Evolutionary conservation across 2,329 filamentous ascomycete genomes (phyloP).

Genomic region (Chaetomium sp.): DNA sequence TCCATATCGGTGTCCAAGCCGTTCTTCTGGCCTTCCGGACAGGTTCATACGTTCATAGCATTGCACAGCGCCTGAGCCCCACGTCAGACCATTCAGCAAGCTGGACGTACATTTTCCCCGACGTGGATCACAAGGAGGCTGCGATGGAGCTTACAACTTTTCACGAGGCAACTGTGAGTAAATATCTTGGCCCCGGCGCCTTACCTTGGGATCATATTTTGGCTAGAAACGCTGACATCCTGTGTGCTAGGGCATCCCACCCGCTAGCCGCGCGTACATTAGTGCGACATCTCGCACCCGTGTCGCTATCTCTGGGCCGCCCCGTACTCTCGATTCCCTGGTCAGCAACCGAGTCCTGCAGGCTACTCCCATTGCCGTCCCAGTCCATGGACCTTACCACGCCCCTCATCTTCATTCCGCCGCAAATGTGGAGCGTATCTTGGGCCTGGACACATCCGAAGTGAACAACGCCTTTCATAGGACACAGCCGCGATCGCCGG

Average conservation of each 20-base stretch:
- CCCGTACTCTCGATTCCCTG: slow-evolving; percentile 40
- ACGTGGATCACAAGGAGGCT: slow-evolving; percentile 45
- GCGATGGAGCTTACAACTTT: slow-evolving; percentile 49
- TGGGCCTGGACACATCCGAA: slow-evolving; percentile 37
- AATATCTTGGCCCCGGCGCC: not conserved
- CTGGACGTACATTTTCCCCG: slow-evolving; percentile 63
- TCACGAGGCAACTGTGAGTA: slow-evolving; percentile 46
- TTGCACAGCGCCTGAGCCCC: slow-evolving; percentile 41
- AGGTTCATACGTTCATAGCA: slow-evolving; percentile 48
- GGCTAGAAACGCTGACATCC: not conserved
- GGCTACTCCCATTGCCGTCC: slow-evolving; percentile 40
- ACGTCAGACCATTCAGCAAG: slow-evolving; percentile 43
- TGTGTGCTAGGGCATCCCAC: slow-evolving; percentile 33
- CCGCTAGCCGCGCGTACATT: slow-evolving; percentile 45
- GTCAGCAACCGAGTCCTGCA: slow-evolving; percentile 35
- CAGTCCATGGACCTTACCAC: slow-evolving; percentile 52
- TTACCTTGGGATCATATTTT: not conserved
- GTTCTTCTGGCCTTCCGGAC: slow-evolving; percentile 61
- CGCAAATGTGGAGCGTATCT: slow-evolving; percentile 39
- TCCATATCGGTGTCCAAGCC: slow-evolving; percentile 56
- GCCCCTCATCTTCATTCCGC: slow-evolving; percentile 45
- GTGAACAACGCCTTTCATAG: slow-evolving; percentile 35
- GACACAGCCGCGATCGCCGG: slow-evolving; percentile 39
- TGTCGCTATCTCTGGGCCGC: slow-evolving; percentile 50
- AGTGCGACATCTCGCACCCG: slow-evolving; percentile 45